Conservation (phyloP, 495 filamentous ascomycete species). For the Symbiotaphrina buchneri region DNA sequence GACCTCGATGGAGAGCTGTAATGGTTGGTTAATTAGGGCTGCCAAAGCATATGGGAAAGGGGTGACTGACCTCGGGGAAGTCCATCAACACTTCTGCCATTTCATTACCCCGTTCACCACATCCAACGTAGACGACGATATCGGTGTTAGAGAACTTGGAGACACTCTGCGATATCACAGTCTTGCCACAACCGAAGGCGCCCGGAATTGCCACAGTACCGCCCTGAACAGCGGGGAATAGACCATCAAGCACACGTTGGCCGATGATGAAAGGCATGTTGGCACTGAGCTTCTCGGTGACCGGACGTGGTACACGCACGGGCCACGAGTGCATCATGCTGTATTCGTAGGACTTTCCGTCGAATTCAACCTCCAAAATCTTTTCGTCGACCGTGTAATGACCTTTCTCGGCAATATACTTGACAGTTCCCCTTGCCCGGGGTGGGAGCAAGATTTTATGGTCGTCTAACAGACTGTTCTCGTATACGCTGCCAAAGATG, state of each 20-base stretch:
- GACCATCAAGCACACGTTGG: slow-evolving; percentile 84
- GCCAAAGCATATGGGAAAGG: not conserved
- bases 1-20: slow-evolving; percentile 65
- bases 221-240: slow-evolving; percentile 95
- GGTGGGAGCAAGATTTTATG: slow-evolving; percentile 95
- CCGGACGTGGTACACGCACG: slow-evolving; percentile 86
- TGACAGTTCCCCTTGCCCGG: slow-evolving; percentile 76
- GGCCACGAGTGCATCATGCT: slow-evolving; percentile 99
- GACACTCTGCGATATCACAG: slow-evolving; percentile 91
- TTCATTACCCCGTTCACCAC: slow-evolving; percentile 95
- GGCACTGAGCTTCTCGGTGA: slow-evolving; percentile 72
- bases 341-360: slow-evolving; percentile 80
- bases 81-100: slow-evolving; percentile 99
- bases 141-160: slow-evolving; percentile 99
- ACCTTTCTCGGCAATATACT: slow-evolving; percentile 65
- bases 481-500: slow-evolving; percentile 79
- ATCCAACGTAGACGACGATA: slow-evolving; percentile 96
- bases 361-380: slow-evolving; percentile 88
- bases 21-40: slow-evolving; percentile 2
- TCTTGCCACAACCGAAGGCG: slow-evolving; percentile 98
- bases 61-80: slow-evolving; percentile 51
- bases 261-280: slow-evolving; percentile 84
- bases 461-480: slow-evolving; percentile 87
- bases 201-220: slow-evolving; percentile 96
- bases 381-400: slow-evolving; percentile 88